A percentile compares a stretch with the other conserved stretches of the same genome.
These are phyloP conservation scores for Macroventuria anomochaeta DNA, from an alignment of 2,329 filamentous ascomycete genomes.

Conservation along the genomic window DNA sequence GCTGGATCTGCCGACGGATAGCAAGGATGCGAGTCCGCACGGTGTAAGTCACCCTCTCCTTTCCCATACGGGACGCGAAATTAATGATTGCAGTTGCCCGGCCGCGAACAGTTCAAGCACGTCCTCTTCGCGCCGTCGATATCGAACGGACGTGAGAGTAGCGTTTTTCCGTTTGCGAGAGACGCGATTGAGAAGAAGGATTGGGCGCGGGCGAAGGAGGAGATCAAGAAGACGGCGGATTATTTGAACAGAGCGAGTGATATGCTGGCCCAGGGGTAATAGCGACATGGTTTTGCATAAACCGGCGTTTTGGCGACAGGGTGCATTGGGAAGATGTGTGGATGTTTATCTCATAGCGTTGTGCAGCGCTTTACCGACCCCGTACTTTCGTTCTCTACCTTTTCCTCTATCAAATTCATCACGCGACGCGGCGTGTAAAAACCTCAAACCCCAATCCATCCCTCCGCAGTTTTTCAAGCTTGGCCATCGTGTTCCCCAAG, in stretches of 20 bases:
- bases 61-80: background rate
- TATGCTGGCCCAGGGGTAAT: constrained; percentile 43
- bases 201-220: constrained; percentile 70
- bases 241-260: constrained; percentile 69
- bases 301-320: too few relatives aligned
- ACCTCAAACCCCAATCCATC: too few relatives aligned
- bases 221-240: constrained; percentile 73
- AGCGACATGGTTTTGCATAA: background rate
- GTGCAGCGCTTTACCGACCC: too few relatives aligned
- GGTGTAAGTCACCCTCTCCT: constrained; percentile 67
- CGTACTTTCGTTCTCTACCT: too few relatives aligned
- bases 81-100: constrained; percentile 63
- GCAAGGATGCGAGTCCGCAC: constrained; percentile 40
- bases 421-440: too few relatives aligned
- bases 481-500: too few relatives aligned
- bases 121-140: constrained; percentile 83
- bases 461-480: too few relatives aligned
- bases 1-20: constrained; percentile 73
- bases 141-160: constrained; percentile 71
- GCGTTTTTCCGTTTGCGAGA: constrained; percentile 81
- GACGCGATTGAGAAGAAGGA: constrained; percentile 77
- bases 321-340: too few relatives aligned
- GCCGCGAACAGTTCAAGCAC: constrained; percentile 92
- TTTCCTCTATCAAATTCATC: too few relatives aligned
- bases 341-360: too few relatives aligned